A percentile compares a stretch with the other conserved stretches of the same genome.
These are phyloP conservation scores for Rutidosis leptorrhynchoides DNA, from an alignment of 129 eudicot species.

Conservation along the genomic window DNA sequence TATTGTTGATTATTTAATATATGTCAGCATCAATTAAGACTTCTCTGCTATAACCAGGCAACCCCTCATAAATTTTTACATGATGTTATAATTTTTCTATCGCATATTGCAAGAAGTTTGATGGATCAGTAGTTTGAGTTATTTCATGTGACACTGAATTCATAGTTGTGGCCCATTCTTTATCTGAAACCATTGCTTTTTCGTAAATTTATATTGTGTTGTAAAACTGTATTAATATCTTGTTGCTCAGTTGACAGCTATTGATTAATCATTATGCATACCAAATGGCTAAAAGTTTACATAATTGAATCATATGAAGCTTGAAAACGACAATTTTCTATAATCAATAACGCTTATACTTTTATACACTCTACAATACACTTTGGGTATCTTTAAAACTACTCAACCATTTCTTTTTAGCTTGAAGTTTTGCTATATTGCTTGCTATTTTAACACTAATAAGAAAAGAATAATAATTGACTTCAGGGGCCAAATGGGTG, in stretches of 20 bases:
- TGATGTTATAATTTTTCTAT: not conserved
- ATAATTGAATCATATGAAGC: not conserved
- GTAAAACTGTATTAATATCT: not conserved
- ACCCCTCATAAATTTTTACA: not conserved
- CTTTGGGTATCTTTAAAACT: too few relatives aligned
- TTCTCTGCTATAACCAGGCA: not conserved
- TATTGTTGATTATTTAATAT: not conserved
- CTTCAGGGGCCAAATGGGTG: slow-evolving; percentile 93
- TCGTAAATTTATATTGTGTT: not conserved
- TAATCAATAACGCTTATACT: too few relatives aligned
- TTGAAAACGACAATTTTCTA: not conserved
- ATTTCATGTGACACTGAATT: not conserved
- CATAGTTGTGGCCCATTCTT: not conserved
- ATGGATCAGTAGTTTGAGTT: not conserved
- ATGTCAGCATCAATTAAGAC: not conserved
- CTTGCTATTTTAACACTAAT: not conserved
- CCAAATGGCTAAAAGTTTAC: not conserved
- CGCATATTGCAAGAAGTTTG: not conserved
- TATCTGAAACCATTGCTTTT: not conserved
- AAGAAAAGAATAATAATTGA: slow-evolving; percentile 10
- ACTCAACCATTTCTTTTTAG: not conserved
- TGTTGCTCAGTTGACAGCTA: not conserved
- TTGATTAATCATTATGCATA: slow-evolving; percentile 10
- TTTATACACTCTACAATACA: too few relatives aligned
- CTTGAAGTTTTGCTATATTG: not conserved